Base-by-base conservation (phyloP, 345 rosid genomes). In the Aegle marmelos region DNA sequence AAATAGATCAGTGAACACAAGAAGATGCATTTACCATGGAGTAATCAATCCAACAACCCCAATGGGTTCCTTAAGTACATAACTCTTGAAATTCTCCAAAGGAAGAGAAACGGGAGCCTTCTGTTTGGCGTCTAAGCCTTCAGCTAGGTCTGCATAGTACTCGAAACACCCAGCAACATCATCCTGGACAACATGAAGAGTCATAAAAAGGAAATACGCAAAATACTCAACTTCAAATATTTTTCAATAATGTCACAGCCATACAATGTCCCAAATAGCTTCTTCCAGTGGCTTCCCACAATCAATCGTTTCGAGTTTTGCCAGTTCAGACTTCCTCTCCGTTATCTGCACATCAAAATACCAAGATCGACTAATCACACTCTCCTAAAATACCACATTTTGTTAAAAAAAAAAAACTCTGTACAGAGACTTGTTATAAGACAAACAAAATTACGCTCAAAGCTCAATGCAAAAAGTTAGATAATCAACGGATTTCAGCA, bases 131-230 rank as follows among this genome's bases (percentile, higher is more conserved):
- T 97, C 99, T 78, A 94, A 83, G 48, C 91, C 96, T 87, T 93
- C 98, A 75, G 99, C 99, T 73, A 97, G 93, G 79, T 91, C 98
- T 59, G 99, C 99, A 70, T 90, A 94, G 79, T 91, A 97, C 80
- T 94, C 98, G 62, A 97, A 97, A 84, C 99, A 97, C 41, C 89
- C 98, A 67, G 98, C 95, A 74, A 94, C 98, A 89, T 97, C 98
- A 83, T 97, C 99, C 98, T 97, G 87, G 13, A 82, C 53, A 72
- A 81, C 73, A 89, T 70, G n/a, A 76, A 41, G 82, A 71, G 74
- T 59, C 75, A 74, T 27, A 34, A 82, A 45, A 45, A 76, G 79
- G 72, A 41, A 78, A 59, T 53, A 50, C 16, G 27, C 69, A 70
- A n/a, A 73, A 76, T 31, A 73, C 22, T 50, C 31, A 37, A 30